These are phyloP conservation scores for Aquilaria malaccensis DNA, from an alignment of 345 rosid genomes.

Conservation along the genomic window DNA sequence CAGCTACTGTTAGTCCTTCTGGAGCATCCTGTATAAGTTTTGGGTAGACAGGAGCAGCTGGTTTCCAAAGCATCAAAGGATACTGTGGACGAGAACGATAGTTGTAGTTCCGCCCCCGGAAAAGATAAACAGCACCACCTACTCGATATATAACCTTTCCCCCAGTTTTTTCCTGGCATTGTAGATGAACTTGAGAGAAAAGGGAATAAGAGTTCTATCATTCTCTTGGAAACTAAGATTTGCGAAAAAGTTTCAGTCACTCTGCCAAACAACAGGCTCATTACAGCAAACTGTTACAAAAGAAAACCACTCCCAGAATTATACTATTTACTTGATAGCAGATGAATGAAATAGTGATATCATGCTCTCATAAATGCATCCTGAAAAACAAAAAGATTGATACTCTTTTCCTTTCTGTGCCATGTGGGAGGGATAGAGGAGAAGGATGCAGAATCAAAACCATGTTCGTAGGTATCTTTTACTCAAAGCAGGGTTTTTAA, in stretches of 20 bases:
- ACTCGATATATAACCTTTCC: conserved; percentile 73
- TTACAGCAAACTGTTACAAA: background rate
- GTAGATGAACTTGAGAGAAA: conserved; percentile 11
- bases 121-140: conserved; percentile 81
- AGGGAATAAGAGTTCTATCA: conserved; percentile 2
- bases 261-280: background rate
- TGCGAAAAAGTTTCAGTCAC: too few species aligned
- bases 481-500: too few species aligned
- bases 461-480: too few species aligned
- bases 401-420: too few species aligned
- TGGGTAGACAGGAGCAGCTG: conserved; percentile 95
- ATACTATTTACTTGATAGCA: too few species aligned
- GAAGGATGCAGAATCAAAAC: too few species aligned
- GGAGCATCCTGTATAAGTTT: conserved; percentile 91
- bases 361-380: too few species aligned
- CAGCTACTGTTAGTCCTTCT: conserved; percentile 67
- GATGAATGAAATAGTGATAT: too few species aligned
- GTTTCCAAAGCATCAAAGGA: conserved; percentile 95
- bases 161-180: conserved; percentile 66
- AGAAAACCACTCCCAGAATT: too few species aligned
- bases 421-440: too few species aligned
- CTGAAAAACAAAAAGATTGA: too few species aligned
- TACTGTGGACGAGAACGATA: conserved; percentile 69
- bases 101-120: conserved; percentile 87
- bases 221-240: background rate